Base-by-base conservation (phyloP, 768 basidiomycete genomes). In the Russula virescens region DNA sequence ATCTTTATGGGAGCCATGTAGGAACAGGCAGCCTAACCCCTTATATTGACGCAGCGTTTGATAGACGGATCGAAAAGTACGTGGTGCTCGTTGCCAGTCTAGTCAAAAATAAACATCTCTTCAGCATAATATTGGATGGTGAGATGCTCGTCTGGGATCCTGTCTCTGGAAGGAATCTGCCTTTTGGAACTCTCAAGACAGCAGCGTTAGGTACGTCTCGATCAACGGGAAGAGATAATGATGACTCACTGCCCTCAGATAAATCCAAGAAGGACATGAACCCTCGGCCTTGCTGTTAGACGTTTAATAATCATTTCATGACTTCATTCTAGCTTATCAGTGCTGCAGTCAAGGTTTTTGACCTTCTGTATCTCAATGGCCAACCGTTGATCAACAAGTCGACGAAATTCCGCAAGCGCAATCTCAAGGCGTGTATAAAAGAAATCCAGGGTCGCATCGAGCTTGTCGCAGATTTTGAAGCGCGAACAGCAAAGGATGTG, bases 111-210 rank as follows among this genome's bases (percentile, higher is more conserved):
- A 21, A 26, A 61, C 7, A 34, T 3, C 19, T 35, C 21, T 25
- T 3, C 61, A 98, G 96, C 54, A 88, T 96, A 68, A 91, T 98
- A 51, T 74, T 99, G 16, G 97, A 99, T 68, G 97, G 97, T 0
- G 97, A 99, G 73, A 98, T 99, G 96, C 77, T 99, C 35, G 96
- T 98, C 3, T 98, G 91, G 90, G 97, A 98, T 73, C 96, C 96
- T 0, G 79, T 89, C 3, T 86, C 91, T 0, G 87, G 89, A 68
- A 84, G 91, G 23, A 91, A 92, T 69, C 77, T 97, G 21, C 92
- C 96, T 0, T 98, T 99, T 65, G 97, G 97, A 2, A 90, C 86
- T 0, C 77, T 99, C 54, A 99, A 99, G 75, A 91, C 94, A 0
- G 93, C 94, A 47, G 95, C 95, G 0, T 77, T 88, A 18, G 90